Evolutionary conservation across 305 asterid species (phyloP), one percentile per base, ranked within the genome.

Genomic region (Coffea humblotiana): DNA sequence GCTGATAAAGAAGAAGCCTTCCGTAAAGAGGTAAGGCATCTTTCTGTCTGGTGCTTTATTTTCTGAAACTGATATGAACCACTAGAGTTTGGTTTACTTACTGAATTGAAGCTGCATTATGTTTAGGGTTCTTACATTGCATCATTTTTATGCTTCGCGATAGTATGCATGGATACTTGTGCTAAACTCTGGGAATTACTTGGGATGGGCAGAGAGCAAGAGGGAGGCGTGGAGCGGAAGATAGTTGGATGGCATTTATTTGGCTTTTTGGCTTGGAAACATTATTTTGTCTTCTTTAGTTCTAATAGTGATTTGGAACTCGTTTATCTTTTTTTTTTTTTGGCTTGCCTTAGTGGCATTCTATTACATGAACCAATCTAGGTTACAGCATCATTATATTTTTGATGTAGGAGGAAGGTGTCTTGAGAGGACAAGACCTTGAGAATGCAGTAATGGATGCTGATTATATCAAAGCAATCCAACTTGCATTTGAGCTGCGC

Each of bases 401-500:
- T 25, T 6, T 76, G 12, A 75, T 81, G 74, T 77, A 81, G 84
- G 99, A 92, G 87, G 99, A 92, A 86, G 89, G 88, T 71, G 92
- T 91, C 75, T 86, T 92, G 90, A 92, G 85, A 87, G 97, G 95
- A 63, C 98, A 94, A 91, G 99, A 94, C 73, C 91, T 95, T 63
- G 98, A 95, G 84, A 95, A 95, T 90, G 98, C 98, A 75, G 88
- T 92, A 83, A 67, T 86, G 77, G 97, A 91, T 85, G 90, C 92
- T 19, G 94, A 95, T 86, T 95, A 90, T 87, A 75, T 85, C 8
- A 90, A 82, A 88, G 99, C 99, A 37, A 84, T 94, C 84, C 96
- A 88, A 81, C 91, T 95, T 82, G 98, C 99, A 70, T 92, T 92
- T 84, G 97, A 92, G 88, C 99, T 95, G 82, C 97, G 92, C 70